phyloP scores from a whole-genome alignment of 164 flowering plant genomes.

The Umbellularia californica region DNA sequence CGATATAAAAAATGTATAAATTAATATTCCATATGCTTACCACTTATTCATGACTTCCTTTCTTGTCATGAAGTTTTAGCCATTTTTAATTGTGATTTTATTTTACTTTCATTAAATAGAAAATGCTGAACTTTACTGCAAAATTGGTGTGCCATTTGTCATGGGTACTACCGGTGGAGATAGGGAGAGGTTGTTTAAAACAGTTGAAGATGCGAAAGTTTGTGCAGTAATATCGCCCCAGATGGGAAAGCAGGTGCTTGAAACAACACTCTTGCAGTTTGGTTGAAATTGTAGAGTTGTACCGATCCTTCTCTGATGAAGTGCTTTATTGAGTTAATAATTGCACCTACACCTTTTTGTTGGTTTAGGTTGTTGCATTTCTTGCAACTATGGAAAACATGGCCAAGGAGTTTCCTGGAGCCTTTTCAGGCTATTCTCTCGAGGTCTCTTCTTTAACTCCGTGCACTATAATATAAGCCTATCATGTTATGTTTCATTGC shows the following conservation, averaged over 20 bases:
- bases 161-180: conserved; percentile 98
- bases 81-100: neutral
- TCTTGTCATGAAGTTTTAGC: neutral
- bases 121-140: conserved; percentile 80
- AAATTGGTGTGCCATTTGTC: conserved; percentile 90
- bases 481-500: neutral
- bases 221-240: conserved; percentile 95
- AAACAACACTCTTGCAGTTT: neutral
- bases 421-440: conserved; percentile 78
- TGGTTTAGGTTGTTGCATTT: conserved; percentile 84
- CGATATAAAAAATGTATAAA: too few species aligned
- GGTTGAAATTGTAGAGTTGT: neutral
- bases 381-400: conserved; percentile 92
- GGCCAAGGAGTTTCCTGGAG: conserved; percentile 97
- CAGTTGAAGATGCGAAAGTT: conserved; percentile 54
- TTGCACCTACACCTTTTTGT: neutral
- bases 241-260: conserved; percentile 89
- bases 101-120: conserved; percentile 26
- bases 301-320: neutral
- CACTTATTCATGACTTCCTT: neutral
- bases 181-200: conserved; percentile 57
- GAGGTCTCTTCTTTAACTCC: conserved; percentile 34
- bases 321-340: neutral
- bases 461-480: too few species aligned
- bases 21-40: neutral